Conservation (phyloP, 768 basidiomycete genomes). For the Gloeostereum incarnatum region DNA sequence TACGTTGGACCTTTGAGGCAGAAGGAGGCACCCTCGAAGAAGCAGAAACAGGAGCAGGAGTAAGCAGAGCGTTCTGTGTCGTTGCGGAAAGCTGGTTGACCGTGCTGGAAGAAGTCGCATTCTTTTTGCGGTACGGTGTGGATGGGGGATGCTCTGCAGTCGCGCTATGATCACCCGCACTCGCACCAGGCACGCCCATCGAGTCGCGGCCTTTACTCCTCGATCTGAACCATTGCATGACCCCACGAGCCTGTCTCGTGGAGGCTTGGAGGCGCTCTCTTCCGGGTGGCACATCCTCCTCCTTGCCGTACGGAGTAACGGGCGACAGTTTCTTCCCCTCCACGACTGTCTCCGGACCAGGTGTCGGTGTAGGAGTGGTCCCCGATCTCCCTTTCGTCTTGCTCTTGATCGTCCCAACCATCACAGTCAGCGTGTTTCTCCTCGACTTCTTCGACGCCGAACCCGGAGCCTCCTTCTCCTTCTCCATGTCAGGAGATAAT, state of each 20-base stretch:
- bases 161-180: slow-evolving; percentile 16
- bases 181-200: slow-evolving; percentile 13
- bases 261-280: slow-evolving; percentile 46
- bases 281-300: slow-evolving; percentile 16
- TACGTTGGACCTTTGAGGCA: slow-evolving; percentile 34
- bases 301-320: slow-evolving; percentile 8
- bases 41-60: too few species aligned
- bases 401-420: slow-evolving; percentile 71
- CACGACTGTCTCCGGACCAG: too few species aligned
- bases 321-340: too few species aligned
- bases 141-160: slow-evolving; percentile 17
- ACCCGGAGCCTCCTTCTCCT: slow-evolving; percentile 16
- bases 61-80: slow-evolving; percentile 13
- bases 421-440: slow-evolving; percentile 79
- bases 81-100: slow-evolving; percentile 16
- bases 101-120: slow-evolving; percentile 22
- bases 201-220: slow-evolving; percentile 47
- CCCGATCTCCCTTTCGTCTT: slow-evolving; percentile 25
- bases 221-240: slow-evolving; percentile 97
- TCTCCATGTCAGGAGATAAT: slow-evolving; percentile 12
- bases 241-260: slow-evolving; percentile 84
- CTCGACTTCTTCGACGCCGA: slow-evolving; percentile 43
- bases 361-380: slow-evolving; percentile 19
- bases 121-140: slow-evolving; percentile 20
- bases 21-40: too few species aligned